Evolutionary conservation across 371 early-diverging fungal genomes (phyloP).

Genomic region (Lichtheimia hyalospora): DNA sequence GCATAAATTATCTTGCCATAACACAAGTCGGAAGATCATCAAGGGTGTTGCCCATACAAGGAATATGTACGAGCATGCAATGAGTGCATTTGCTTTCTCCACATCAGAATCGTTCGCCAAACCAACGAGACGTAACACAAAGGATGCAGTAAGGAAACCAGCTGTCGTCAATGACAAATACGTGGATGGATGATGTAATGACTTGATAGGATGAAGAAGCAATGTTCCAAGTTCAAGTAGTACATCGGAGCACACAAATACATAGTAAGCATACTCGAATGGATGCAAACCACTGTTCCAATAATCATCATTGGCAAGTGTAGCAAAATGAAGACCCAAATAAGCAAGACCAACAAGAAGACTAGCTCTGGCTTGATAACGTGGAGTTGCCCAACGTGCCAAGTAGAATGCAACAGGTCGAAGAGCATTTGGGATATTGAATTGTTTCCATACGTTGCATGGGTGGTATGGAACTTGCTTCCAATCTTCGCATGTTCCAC

Average conservation of each 20-base stretch:
- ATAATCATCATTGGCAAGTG: conserved; percentile 34
- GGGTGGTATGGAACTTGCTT: conserved; percentile 31
- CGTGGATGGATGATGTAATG: conserved; percentile 23
- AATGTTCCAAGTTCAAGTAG: conserved; percentile 21
- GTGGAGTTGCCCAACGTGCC: conserved; percentile 37
- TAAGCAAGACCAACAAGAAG: conserved; percentile 27
- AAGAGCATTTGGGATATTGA: neutral
- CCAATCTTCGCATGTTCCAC: conserved; percentile 25
- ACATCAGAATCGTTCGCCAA: conserved; percentile 15
- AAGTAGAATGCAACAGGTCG: conserved; percentile 17
- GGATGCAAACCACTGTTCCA: conserved; percentile 17
- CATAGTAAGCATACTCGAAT: conserved; percentile 42
- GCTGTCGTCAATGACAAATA: conserved; percentile 25
- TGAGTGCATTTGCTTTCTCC: conserved; percentile 8
- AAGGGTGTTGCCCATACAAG: conserved; percentile 37
- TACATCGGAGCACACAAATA: conserved; percentile 34
- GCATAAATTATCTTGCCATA: conserved; percentile 22
- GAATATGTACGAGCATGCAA: conserved; percentile 22
- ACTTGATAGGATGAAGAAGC: conserved; percentile 14
- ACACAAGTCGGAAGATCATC: conserved; percentile 35
- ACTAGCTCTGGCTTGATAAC: conserved; percentile 34
- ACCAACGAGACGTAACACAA: conserved; percentile 24
- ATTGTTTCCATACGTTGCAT: conserved; percentile 21
- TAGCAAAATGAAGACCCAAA: conserved; percentile 32
- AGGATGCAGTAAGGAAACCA: conserved; percentile 19